phyloP scores from a whole-genome alignment of 495 filamentous ascomycete species.

The Cetradonia linearis region DNA sequence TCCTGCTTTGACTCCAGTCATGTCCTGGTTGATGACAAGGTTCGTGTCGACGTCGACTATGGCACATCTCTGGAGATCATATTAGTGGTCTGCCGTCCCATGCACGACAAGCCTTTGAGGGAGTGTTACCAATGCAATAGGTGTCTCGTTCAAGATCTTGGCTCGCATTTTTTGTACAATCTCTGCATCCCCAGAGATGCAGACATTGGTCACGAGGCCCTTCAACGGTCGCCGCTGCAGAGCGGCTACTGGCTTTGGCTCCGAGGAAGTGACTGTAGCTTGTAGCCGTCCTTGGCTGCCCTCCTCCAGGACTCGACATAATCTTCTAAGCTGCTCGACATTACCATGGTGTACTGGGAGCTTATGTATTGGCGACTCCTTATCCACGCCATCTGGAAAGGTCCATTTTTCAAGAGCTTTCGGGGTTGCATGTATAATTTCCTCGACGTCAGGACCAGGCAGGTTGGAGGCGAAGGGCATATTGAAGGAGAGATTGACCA shows the following conservation, averaged over 20 bases:
- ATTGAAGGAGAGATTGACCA: slow-evolving; percentile 80
- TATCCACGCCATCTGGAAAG: slow-evolving; percentile 73
- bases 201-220: slow-evolving; percentile 79
- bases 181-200: slow-evolving; percentile 74
- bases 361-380: slow-evolving; percentile 71
- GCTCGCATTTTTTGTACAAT: slow-evolving; percentile 75
- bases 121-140: slow-evolving; percentile 68
- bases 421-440: slow-evolving; percentile 79
- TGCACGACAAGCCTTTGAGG: slow-evolving; percentile 11
- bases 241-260: slow-evolving; percentile 63
- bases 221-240: slow-evolving; percentile 54
- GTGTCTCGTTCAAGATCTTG: slow-evolving; percentile 74
- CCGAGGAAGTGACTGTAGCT: slow-evolving; percentile 69
- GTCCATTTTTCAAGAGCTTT: slow-evolving; percentile 82
- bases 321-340: slow-evolving; percentile 59
- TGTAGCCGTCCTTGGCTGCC: slow-evolving; percentile 58
- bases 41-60: slow-evolving; percentile 86
- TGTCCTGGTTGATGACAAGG: slow-evolving; percentile 62
- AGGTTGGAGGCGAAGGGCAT: slow-evolving; percentile 88
- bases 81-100: slow-evolving; percentile 26
- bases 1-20: slow-evolving; percentile 54
- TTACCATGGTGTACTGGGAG: slow-evolving; percentile 82
- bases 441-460: slow-evolving; percentile 79
- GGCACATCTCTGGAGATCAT: slow-evolving; percentile 63
- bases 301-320: slow-evolving; percentile 73